phyloP scores from a whole-genome alignment of 2,329 filamentous ascomycete species.

The Colletotrichum euphorbiae region DNA sequence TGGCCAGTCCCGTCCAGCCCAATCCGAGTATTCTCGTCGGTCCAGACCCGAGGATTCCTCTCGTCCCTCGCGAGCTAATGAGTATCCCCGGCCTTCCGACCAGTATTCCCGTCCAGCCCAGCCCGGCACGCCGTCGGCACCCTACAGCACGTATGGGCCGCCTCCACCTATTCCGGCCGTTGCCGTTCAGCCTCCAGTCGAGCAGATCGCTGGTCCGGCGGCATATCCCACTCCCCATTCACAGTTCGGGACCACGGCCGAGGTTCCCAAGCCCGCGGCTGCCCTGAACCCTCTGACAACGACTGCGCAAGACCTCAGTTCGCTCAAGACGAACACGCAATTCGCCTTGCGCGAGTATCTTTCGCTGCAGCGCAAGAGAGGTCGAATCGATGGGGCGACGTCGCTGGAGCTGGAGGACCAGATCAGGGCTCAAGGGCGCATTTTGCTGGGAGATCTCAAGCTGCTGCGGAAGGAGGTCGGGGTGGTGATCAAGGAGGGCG shows the following conservation, averaged over 20 bases:
- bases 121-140: not conserved
- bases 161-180: slow-evolving; percentile 12
- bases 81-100: slow-evolving; percentile 5
- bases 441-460: slow-evolving; percentile 59
- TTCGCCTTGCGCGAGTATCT: slow-evolving; percentile 52
- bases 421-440: slow-evolving; percentile 55
- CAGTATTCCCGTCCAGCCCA: slow-evolving; percentile 18
- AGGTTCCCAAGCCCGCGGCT: slow-evolving; percentile 24
- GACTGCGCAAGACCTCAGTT: slow-evolving; percentile 45
- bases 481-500: slow-evolving; percentile 55
- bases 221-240: slow-evolving; percentile 24
- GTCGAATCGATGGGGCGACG: slow-evolving; percentile 45
- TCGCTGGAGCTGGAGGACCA: slow-evolving; percentile 55
- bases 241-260: slow-evolving; percentile 22
- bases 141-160: slow-evolving; percentile 24
- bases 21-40: slow-evolving; percentile 7
- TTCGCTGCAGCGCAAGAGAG: slow-evolving; percentile 48
- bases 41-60: slow-evolving; percentile 5
- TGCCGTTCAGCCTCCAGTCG: slow-evolving; percentile 18
- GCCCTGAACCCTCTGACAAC: slow-evolving; percentile 37
- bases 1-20: slow-evolving; percentile 1
- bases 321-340: slow-evolving; percentile 51
- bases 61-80: not conserved
- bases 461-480: slow-evolving; percentile 58
- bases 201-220: slow-evolving; percentile 33